Base-by-base conservation (phyloP, 345 rosid genomes). In the Brassica carinata region DNA sequence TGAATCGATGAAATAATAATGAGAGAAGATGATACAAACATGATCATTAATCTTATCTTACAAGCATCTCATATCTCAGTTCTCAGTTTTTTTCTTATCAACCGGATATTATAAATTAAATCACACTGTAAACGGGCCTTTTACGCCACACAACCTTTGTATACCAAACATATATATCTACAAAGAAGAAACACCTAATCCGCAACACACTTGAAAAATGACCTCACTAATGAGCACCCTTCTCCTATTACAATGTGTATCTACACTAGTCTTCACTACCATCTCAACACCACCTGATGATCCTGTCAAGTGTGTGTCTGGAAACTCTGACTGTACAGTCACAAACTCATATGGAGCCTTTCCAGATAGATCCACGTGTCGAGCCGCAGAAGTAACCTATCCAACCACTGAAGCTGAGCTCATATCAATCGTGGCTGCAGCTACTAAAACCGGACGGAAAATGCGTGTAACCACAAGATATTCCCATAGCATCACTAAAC, bases 41-140 rank as follows among this genome's bases (percentile, higher is more conserved):
- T 67, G 69, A 80, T 75, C 36, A 80, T 75, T 64, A 69, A 17
- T 64, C 83, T 75, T 75, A 75, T 70, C 62, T 70, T 80, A 63
- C 67, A 80, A 80, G 83, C 79, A 69, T 80, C 71, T 64, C 67
- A 69, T 26, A 74, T 68, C 59, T 68, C 71, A 43, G 30, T 43
- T 72, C 23, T 36, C 71, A 43, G 30, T 43, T 72, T 15, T 36
- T 65, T 72, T 72, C 36, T 45, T 27, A 77, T 77, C 81, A 64
- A 64, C 72, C 67, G 15, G 66, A 57, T 55, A 57, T 31, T 33
- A 26, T 14, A 48, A 51, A 14, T 63, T 19, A 62, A 27, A 61
- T 53, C 19, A 64, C 66, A 23, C 26, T 19, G 18, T 11, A 2
- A 64, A 29, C 77, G 7, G 9, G 59, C 5, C 62, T 55, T 61